A percentile compares a stretch with the other conserved stretches of the same genome.
These are phyloP conservation scores for Nannizziopsis barbatae DNA, from an alignment of 2,329 filamentous ascomycete species.

Conservation along the genomic window DNA sequence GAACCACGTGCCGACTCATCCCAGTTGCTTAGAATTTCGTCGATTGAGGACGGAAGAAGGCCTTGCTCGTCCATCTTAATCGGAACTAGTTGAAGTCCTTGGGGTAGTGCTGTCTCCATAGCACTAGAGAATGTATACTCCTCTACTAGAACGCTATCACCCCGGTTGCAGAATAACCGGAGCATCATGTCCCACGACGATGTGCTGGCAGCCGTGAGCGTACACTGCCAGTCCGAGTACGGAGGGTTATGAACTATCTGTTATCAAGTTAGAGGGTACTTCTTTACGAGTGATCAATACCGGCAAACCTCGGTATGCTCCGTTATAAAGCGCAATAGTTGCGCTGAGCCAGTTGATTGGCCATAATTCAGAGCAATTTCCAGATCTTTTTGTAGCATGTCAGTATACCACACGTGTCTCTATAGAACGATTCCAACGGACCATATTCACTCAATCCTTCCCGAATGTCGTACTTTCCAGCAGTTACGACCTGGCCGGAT, in stretches of 20 bases:
- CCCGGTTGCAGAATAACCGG: constrained; percentile 65
- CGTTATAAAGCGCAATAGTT: constrained; percentile 79
- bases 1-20: constrained; percentile 46
- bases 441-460: constrained; percentile 48
- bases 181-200: constrained; percentile 72
- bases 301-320: constrained; percentile 69
- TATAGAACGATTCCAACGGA: constrained; percentile 18
- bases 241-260: constrained; percentile 69
- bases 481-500: constrained; percentile 49
- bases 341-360: constrained; percentile 72
- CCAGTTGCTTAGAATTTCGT: constrained; percentile 55
- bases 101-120: constrained; percentile 52
- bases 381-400: constrained; percentile 52
- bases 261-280: neutral
- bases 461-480: constrained; percentile 74
- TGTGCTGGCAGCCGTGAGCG: constrained; percentile 75
- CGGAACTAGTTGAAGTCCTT: constrained; percentile 50
- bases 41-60: constrained; percentile 50
- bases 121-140: constrained; percentile 82
- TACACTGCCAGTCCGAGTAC: constrained; percentile 81
- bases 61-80: constrained; percentile 57
- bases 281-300: neutral
- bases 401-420: neutral
- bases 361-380: constrained; percentile 88
- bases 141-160: constrained; percentile 73